Base-by-base conservation (phyloP, 306 rosid genomes). In the Acacia melanoxylon region DNA sequence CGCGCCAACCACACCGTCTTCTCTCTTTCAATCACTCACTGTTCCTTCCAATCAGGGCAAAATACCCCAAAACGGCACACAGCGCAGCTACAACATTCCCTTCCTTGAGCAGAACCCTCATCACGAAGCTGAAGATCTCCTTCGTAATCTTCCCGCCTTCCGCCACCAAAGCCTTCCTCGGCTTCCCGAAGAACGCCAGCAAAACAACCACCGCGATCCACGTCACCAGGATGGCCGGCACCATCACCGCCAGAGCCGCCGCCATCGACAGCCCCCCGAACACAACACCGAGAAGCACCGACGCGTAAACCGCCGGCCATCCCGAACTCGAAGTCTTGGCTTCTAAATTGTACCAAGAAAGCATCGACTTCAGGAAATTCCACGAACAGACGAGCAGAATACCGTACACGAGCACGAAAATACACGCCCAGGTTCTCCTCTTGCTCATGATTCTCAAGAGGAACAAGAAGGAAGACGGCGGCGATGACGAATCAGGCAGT, bases 301-400 rank as follows among this genome's bases (percentile, higher is more conserved):
- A 95, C 4, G 96, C 93, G 20, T 95, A 95, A 45, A 95, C 74
- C 48, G 97, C 96, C 0, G 96, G 98, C 99, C 97, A 95, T 6
- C 92, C 89, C 13, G 78, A 90, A 0, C 93, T 66, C 6, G 89
- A 76, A 12, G 89, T 81, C 13, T 78, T 81, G 16, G 83, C 68
- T 76, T 94, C 91, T 10, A 80, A 54, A 0, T 84, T 83, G 89
- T 91, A 92, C 97, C 98, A 92, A 5, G 96, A 84, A 16, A 92
- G 91, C 78, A 83, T 80, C 74, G 94, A 85, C 80, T 87, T 84
- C 29, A 94, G 92, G 61, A 88, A 87, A 63, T 92, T 94, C 98
- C 97, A 94, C 4, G 89, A 91, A 68, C 80, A 86, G 0, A 84
- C 68, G 42, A 91, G 80, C 52, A 92, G 85, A 58, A 90, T 67